Conservation (phyloP, 768 basidiomycete species). For the Mycena rebaudengoi region DNA sequence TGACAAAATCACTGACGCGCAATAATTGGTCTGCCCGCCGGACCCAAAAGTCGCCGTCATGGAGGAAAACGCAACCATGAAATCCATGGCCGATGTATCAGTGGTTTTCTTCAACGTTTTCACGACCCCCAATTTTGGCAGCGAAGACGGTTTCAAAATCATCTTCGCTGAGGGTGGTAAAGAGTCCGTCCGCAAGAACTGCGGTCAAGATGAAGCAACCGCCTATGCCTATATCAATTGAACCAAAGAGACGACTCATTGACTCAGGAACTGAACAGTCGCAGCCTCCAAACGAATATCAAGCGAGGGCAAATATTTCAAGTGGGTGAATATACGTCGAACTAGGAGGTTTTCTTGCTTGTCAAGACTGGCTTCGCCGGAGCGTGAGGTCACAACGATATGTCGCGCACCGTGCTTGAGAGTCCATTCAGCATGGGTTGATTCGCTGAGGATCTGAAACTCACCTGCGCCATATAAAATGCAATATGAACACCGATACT, state of each 20-base stretch:
- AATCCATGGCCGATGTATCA: constrained; percentile 40
- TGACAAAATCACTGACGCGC: constrained; percentile 31
- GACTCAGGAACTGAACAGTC: constrained; percentile 36
- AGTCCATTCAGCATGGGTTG: background rate
- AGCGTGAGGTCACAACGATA: constrained; percentile 47
- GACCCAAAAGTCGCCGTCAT: constrained; percentile 42
- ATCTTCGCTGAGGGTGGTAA: constrained; percentile 38
- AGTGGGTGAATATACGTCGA: constrained; percentile 35
- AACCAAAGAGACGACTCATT: constrained; percentile 30
- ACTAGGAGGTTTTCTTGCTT: constrained; percentile 33
- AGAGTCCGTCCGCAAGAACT: constrained; percentile 40
- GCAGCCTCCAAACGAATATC: constrained; percentile 36
- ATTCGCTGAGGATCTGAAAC: too few relatives aligned
- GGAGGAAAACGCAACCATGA: constrained; percentile 46
- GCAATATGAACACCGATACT: constrained; percentile 46
- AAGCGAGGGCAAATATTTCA: constrained; percentile 36
- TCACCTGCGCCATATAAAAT: constrained; percentile 50
- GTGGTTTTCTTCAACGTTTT: constrained; percentile 34
- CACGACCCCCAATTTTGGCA: constrained; percentile 41
- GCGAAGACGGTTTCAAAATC: constrained; percentile 36
- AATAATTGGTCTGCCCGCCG: constrained; percentile 49
- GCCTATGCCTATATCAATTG: constrained; percentile 32
- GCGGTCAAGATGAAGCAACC: constrained; percentile 46
- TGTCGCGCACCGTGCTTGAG: constrained; percentile 45
- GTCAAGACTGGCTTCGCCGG: constrained; percentile 36